A percentile compares a stretch with the other conserved stretches of the same genome.
These are phyloP conservation scores for Aspergillus glaucus DNA, from an alignment of 2,329 filamentous ascomycete species.

Conservation along the genomic window DNA sequence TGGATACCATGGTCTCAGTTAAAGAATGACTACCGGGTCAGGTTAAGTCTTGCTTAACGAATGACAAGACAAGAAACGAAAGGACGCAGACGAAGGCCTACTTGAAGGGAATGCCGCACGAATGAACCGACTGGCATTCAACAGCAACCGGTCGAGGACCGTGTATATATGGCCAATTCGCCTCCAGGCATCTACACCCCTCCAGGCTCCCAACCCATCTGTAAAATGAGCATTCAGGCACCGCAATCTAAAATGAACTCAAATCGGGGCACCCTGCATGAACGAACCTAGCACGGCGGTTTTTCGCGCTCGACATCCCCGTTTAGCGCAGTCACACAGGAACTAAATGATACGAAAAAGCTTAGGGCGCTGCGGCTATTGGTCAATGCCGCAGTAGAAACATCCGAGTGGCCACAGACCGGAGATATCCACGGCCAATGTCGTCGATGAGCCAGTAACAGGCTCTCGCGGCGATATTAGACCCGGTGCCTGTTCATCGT, in stretches of 20 bases:
- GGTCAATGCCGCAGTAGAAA: background rate
- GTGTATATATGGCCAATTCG: too few relatives aligned
- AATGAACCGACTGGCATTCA: background rate
- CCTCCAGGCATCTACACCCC: background rate
- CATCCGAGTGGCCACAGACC: background rate
- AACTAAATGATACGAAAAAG: background rate
- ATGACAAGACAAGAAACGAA: conserved; percentile 36
- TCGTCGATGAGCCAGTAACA: background rate
- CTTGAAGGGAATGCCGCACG: conserved; percentile 8
- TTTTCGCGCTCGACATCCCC: background rate
- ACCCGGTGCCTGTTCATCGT: background rate
- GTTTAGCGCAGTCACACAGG: background rate
- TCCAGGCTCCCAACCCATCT: background rate
- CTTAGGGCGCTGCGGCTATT: background rate
- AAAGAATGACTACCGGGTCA: conserved; percentile 25
- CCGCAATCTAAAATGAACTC: background rate
- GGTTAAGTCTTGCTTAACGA: conserved; percentile 11
- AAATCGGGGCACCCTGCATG: background rate
- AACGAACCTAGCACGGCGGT: background rate
- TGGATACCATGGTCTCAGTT: conserved; percentile 31
- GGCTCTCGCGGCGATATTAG: background rate
- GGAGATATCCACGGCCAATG: background rate
- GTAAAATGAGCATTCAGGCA: background rate
- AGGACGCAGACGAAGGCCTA: conserved; percentile 50
- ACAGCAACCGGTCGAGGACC: background rate